A percentile compares a stretch with the other conserved stretches of the same genome.
Conservation (phyloP, 306 rosid genomes). For the Cercis canadensis region DNA sequence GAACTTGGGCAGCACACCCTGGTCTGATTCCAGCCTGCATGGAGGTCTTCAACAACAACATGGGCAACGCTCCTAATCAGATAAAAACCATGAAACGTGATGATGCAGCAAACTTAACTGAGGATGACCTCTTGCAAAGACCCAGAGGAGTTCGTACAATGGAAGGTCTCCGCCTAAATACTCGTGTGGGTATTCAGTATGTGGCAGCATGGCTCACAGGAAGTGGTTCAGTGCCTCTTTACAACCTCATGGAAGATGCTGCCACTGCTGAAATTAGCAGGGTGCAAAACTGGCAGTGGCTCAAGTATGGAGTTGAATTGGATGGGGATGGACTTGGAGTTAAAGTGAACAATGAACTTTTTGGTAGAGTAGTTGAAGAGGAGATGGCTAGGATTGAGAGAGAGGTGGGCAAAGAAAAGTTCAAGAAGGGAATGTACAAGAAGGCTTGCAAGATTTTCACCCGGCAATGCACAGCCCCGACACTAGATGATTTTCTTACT, state of each 20-base stretch:
- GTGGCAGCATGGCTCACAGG: slow-evolving; percentile 93
- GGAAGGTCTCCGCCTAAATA: slow-evolving; percentile 84
- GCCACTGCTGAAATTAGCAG: slow-evolving; percentile 97
- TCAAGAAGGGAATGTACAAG: slow-evolving; percentile 71
- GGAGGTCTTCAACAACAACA: slow-evolving; percentile 70
- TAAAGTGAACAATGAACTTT: slow-evolving; percentile 66
- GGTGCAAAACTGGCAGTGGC: slow-evolving; percentile 98
- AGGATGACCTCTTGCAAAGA: slow-evolving; percentile 73
- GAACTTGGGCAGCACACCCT: slow-evolving; percentile 99
- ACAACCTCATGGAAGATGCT: slow-evolving; percentile 98
- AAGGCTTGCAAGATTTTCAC: slow-evolving; percentile 76
- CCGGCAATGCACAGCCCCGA: slow-evolving; percentile 73
- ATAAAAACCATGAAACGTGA: slow-evolving; percentile 57
- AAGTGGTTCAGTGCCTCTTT: slow-evolving; percentile 82
- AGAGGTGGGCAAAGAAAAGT: slow-evolving; percentile 80
- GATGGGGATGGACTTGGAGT: slow-evolving; percentile 80
- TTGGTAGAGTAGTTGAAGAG: slow-evolving; percentile 85
- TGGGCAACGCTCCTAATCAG: slow-evolving; percentile 64
- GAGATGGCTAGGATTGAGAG: slow-evolving; percentile 81
- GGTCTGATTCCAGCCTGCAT: slow-evolving; percentile 74
- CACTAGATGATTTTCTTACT: slow-evolving; percentile 85
- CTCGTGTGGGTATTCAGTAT: slow-evolving; percentile 92
- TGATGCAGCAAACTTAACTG: slow-evolving; percentile 62
- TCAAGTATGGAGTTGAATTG: slow-evolving; percentile 78
- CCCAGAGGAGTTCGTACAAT: slow-evolving; percentile 72